Base-by-base conservation (phyloP, 495 filamentous ascomycete genomes). In the Neurospora sp. region DNA sequence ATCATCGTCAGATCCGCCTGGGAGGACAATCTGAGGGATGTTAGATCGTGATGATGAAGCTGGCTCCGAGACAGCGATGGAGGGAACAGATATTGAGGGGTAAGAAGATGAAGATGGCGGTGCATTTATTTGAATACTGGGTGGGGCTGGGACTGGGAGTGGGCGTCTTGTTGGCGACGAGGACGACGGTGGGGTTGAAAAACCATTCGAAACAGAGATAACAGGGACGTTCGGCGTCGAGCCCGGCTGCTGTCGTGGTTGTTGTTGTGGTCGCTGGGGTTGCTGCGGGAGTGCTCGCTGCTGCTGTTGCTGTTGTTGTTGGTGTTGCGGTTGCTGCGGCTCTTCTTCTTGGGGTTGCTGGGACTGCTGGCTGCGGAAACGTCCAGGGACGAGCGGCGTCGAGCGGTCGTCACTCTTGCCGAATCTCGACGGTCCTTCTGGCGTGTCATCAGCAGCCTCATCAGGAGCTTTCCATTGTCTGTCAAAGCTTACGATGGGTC, bases 401-500 rank as follows among this genome's bases (percentile, higher is more conserved):
- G 79, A 77, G 66, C 74, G 76, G 37, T 48, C 70, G 69, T 40
- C 41, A 62, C 72, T 73, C 72, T 77, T 73, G 46, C 75, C 78
- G 72, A 44, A 39, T 73, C 75, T 77, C 74, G 79, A 75, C 75
- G 81, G 76, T 38, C 42, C 71, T 77, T 80, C 78, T 88, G 86
- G 82, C 79, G 84, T 85, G 70, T 81, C 79, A 87, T 88, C 86
- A 88, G 86, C 82, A 83, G 86, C 83, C 81, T 86, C 86, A 77
- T 83, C 86, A 75, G 81, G 84, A 72, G 92, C 88, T 83, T 90
- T 92, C 93, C 92, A 96, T 81, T 90, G 85, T 76, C 84, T 85
- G 80, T 94, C 89, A 85, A 97, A 97, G 86, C 94, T 97, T 84
- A 97, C 93, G 81, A 97, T 97, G 70, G 93, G 94, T 77, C 94